Evolutionary conservation across 2,329 filamentous ascomycete genomes (phyloP).

Genomic region (Didymella pomorum): DNA sequence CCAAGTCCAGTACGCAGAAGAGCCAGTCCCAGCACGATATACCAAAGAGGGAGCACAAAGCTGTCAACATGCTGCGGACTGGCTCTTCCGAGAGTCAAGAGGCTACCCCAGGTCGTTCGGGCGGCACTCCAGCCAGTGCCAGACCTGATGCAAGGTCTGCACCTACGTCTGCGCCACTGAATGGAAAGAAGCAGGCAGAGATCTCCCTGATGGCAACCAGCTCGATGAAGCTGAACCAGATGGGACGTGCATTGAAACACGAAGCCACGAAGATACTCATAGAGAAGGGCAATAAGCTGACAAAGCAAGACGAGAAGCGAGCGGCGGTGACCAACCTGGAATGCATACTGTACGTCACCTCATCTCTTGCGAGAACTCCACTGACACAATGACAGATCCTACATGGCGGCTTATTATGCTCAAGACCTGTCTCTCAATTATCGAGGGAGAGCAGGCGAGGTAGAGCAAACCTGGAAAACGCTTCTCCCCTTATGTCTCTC

Average conservation of each 20-base stretch:
- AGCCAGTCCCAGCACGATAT: constrained; percentile 39
- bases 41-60: constrained; percentile 47
- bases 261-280: constrained; percentile 50
- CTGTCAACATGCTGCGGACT: constrained; percentile 48
- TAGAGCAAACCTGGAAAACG: constrained; percentile 50
- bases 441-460: constrained; percentile 43
- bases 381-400: constrained; percentile 42
- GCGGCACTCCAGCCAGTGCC: constrained; percentile 36
- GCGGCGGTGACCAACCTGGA: constrained; percentile 56
- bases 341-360: constrained; percentile 51
- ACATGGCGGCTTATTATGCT: constrained; percentile 50
- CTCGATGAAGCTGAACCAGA: constrained; percentile 51
- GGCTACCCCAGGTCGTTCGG: constrained; percentile 47
- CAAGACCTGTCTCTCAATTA: constrained; percentile 42
- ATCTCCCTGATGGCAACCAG: constrained; percentile 49
- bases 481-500: constrained; percentile 48
- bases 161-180: constrained; percentile 44
- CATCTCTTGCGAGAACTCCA: not conserved
- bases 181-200: constrained; percentile 43
- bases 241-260: constrained; percentile 58
- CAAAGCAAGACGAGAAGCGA: constrained; percentile 47
- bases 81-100: constrained; percentile 47
- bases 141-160: constrained; percentile 36
- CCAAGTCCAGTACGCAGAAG: constrained; percentile 45
- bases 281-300: constrained; percentile 34